These are phyloP conservation scores for Alternaria consortialis DNA, from an alignment of 2,329 filamentous ascomycete species.

Conservation along the genomic window DNA sequence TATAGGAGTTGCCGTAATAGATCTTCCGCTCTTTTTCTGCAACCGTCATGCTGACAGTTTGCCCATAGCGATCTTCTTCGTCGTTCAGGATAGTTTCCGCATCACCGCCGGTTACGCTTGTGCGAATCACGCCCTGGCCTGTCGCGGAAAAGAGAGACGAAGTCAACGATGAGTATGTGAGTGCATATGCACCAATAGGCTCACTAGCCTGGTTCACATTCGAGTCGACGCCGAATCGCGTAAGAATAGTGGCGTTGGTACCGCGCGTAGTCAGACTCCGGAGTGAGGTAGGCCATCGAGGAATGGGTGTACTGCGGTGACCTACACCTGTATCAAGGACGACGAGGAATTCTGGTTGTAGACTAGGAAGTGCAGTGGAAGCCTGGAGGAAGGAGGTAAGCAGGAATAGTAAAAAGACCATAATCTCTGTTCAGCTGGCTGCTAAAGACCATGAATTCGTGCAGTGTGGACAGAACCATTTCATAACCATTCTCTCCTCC, in stretches of 20 bases:
- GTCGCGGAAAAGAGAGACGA: constrained; percentile 16
- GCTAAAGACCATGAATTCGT: not conserved
- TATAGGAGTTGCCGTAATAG: constrained; percentile 17
- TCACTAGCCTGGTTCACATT: not conserved
- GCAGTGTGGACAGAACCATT: not conserved
- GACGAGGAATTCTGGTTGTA: constrained; percentile 4
- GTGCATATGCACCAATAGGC: constrained; percentile 13
- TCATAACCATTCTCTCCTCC: not conserved
- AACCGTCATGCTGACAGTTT: constrained; percentile 14
- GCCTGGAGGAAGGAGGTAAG: not conserved
- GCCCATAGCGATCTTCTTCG: not conserved
- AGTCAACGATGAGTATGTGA: constrained; percentile 16
- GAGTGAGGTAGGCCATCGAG: constrained; percentile 24
- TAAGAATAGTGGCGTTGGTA: constrained; percentile 16
- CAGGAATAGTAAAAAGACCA: constrained; percentile 6
- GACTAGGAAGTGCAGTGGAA: constrained; percentile 6
- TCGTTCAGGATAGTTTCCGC: constrained; percentile 2
- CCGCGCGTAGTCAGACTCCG: constrained; percentile 18
- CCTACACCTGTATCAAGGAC: constrained; percentile 26
- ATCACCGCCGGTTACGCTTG: constrained; percentile 15
- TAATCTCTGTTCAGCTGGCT: not conserved
- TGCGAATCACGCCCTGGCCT: constrained; percentile 20
- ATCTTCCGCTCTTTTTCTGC: constrained; percentile 16
- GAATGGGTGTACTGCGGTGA: constrained; percentile 20
- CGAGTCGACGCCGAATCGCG: constrained; percentile 13